Conservation (phyloP, 2,329 filamentous ascomycete genomes). For the Clarireedia sp. region DNA sequence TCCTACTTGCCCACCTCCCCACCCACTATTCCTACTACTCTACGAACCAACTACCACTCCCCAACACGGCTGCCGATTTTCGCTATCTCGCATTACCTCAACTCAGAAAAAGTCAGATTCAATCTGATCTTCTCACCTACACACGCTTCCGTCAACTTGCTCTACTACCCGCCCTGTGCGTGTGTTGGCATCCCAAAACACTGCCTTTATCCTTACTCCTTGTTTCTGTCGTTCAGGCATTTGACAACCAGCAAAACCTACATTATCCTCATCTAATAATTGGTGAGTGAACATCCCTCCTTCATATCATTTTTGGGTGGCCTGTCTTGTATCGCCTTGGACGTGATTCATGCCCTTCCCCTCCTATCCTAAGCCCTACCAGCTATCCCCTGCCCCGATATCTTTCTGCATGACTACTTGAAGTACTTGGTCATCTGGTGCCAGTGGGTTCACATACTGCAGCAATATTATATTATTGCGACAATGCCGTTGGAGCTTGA, state of each 20-base stretch:
- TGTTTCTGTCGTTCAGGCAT: slow-evolving; percentile 5
- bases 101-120: no score
- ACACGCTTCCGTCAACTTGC: no score
- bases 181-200: slow-evolving; percentile 5
- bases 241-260: not conserved
- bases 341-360: slow-evolving; percentile 5
- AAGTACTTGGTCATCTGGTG: slow-evolving; percentile 9
- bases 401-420: slow-evolving; percentile 8
- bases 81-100: not conserved
- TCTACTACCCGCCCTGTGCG: not conserved
- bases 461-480: slow-evolving; percentile 4
- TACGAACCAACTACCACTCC: not conserved
- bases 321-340: not conserved
- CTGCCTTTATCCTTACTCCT: slow-evolving; percentile 5
- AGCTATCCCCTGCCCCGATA: slow-evolving; percentile 6
- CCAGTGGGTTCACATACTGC: not conserved
- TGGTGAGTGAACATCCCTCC: slow-evolving; percentile 4
- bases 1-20: not conserved
- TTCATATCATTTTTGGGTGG: not conserved
- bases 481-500: slow-evolving; percentile 1
- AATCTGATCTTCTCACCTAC: no score
- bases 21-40: not conserved
- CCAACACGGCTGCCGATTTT: not conserved
- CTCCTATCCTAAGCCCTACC: slow-evolving; percentile 4
- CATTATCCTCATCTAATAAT: not conserved